Base-by-base conservation (phyloP, 2,329 filamentous ascomycete genomes). In the Nothophaeocryptopus gaeumannii region DNA sequence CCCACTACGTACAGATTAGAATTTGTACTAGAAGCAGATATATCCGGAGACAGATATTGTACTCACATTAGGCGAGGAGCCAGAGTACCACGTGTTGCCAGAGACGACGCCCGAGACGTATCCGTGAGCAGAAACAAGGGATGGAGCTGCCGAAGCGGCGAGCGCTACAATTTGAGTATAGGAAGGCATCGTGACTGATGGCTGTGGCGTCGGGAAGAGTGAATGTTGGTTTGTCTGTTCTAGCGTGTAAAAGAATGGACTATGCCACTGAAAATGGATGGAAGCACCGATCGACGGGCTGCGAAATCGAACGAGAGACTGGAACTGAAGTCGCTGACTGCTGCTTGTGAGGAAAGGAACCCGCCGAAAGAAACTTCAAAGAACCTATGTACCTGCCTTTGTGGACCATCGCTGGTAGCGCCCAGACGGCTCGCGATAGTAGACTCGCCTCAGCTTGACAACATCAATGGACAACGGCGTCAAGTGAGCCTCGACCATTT, bases 41-140 rank as follows among this genome's bases (percentile, higher is more conserved):
- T n/a, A n/a, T n/a, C n/a, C n/a, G n/a, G n/a, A n/a, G n/a, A n/a
- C n/a, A n/a, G 20, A 26, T 3, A 26, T 26, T 26, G 20, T 26
- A 26, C 20, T 26, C 20, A 26, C 20, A 7, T 26, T 26, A 4
- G 71, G 64, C 58, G 67, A 53, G 70, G 70, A 70, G 51, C 72
- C 70, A 46, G 67, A 58, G 60, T 74, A 74, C 57, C 68, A 74
- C n/a, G 65, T 63, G 43, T 76, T 76, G 55, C 75, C 72, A 44
- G 76, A 70, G 45, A 73, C 68, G 45, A 76, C 66, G 52, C 71
- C 68, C 5, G 58, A 64, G 43, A 75, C 69, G 39, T 64, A 68
- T 32, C 74, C 75, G 63, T 78, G 74, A 43, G 72, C 74, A 43
- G 69, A 62, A 47, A 70, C 72, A 35, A 67, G 65, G 56, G 50